Evolutionary conservation across 108 stramenopile species (phyloP), one percentile per base, ranked within the genome.

Genomic region (Cyclotella choctawhatcheeana): DNA sequence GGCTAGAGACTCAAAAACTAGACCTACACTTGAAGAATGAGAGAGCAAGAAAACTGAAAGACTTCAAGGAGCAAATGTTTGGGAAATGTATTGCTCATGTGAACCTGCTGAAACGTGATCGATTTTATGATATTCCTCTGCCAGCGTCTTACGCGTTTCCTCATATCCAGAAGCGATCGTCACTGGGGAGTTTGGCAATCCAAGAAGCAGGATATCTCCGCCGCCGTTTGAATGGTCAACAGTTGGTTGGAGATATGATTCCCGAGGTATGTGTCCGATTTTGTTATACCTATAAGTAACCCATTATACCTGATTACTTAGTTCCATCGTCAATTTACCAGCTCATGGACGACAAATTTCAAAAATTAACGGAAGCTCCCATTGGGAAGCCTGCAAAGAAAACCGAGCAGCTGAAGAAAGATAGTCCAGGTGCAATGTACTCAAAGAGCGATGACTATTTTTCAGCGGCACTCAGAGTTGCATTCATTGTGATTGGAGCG

Each of bases 21-120:
- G 72, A 90, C 12, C 68, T 76, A 31, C 74, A 82, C 32, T 56
- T 80, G 16, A 71, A 37, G n/a, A 63, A 73, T 20, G 93, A 94
- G 76, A 78, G 84, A 26, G 82, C 78, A 1, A 58, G 54, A 13
- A 94, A 94, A 65, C 78, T 87, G n/a, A 75, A 79, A 60, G 85
- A 80, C 33, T 90, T 94, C 78, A 92, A 91, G 56, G 69, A 78
- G 34, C 84, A 85, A 47, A 82, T 90, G 86, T 94, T 94, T 65
- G 93, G 93, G 25, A 67, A 82, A 53, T 86, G 78, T 56, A 61
- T 88, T 17, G 65, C 76, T 43, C 62, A 85, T 44, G 83, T 94
- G 14, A 89, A 91, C 18, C 70, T 87, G 44, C 54, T 90, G 30
- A 90, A 90, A 58, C 60, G 74, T 48, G 89, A 92, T 55, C 83